Base-by-base conservation (phyloP, 2,329 filamentous ascomycete genomes). In the Rutstroemia sp. region DNA sequence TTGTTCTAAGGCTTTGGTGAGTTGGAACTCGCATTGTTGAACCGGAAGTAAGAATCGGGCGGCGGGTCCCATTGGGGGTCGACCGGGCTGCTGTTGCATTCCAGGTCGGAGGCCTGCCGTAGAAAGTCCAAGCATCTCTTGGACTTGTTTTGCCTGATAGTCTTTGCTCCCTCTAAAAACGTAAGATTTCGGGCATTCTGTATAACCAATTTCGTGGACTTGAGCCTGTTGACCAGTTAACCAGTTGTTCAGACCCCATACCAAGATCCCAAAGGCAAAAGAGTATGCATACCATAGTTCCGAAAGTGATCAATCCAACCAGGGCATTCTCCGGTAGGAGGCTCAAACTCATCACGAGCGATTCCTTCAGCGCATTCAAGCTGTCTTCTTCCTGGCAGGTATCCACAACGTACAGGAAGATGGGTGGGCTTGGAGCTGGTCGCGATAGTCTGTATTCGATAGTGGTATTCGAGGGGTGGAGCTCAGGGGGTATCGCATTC, bases 121-220 rank as follows among this genome's bases (percentile, higher is more conserved):
- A 48, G 86, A 78, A 54, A 96, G 79, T 27, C 92, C 94, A 51
- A 99, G 85, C 94, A 99, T 99, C 69, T 99, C 94, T 73, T 97
- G 92, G n/a, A 99, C 91, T 71, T 97, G 92, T 76, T 97, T 97
- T 54, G 92, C 89, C n/a, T 86, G 81, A 72, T 99, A 99, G 68
- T 99, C 94, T 77, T 97, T 99, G 78, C 86, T 96, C 41, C 94
- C 94, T 56, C 92, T 84, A 80, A 99, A 99, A 44, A 99, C 94
- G 68, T 96, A 99, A 5, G 92, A 96, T 75, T 97, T 99, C 63
- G 94, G 90, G 73, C 94, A 99, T 73, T 97, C 94, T 55, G 89
- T 92, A 70, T 99, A 99, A 55, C 94, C 94, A 64, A 99, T 89
- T 74, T 99, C 94, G 71, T 99, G 94, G 17, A 99, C 90, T 82